A percentile compares a stretch with the other conserved stretches of the same genome.
Conservation (phyloP, 352 stramenopile species). For the Phytophthora tubulina region DNA sequence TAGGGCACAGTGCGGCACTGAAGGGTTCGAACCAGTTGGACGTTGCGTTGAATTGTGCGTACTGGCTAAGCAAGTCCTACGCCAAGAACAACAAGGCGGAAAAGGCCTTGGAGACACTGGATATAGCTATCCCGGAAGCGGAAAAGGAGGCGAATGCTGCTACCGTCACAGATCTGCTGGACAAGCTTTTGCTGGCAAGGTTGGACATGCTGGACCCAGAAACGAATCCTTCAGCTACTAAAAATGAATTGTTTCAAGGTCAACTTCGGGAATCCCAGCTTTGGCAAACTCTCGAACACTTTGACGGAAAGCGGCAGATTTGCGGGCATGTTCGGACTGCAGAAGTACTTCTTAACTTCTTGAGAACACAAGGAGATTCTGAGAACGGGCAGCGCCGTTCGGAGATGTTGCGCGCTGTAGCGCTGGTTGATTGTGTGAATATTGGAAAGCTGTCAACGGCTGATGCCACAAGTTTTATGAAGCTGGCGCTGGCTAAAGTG, state of each 20-base stretch:
- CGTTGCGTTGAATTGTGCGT: constrained; percentile 53
- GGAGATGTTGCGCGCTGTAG: constrained; percentile 48
- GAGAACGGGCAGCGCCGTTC: background rate
- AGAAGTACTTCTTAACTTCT: constrained; percentile 40
- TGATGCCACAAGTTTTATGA: constrained; percentile 44
- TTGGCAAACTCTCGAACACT: constrained; percentile 55
- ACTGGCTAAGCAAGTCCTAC: constrained; percentile 65
- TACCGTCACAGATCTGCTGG: constrained; percentile 48
- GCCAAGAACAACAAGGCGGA: constrained; percentile 40
- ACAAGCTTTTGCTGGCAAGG: constrained; percentile 60
- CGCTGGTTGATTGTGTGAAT: constrained; percentile 50
- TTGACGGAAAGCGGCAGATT: constrained; percentile 55
- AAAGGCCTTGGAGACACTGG: constrained; percentile 41
- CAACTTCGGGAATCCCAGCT: constrained; percentile 42
- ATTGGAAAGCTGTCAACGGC: constrained; percentile 43
- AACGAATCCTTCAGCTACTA: background rate
- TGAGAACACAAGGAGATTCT: constrained; percentile 19
- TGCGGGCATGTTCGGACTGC: constrained; percentile 56
- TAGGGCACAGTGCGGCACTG: constrained; percentile 43
- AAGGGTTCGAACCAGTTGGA: constrained; percentile 41
- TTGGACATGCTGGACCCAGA: constrained; percentile 56
- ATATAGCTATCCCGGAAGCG: constrained; percentile 34
- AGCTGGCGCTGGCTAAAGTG: constrained; percentile 54
- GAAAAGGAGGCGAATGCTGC: constrained; percentile 31
- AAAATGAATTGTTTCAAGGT: constrained; percentile 12